These are phyloP conservation scores for Cunninghamia lanceolata DNA, from an alignment of 75 land plant genomes.

Conservation along the genomic window DNA sequence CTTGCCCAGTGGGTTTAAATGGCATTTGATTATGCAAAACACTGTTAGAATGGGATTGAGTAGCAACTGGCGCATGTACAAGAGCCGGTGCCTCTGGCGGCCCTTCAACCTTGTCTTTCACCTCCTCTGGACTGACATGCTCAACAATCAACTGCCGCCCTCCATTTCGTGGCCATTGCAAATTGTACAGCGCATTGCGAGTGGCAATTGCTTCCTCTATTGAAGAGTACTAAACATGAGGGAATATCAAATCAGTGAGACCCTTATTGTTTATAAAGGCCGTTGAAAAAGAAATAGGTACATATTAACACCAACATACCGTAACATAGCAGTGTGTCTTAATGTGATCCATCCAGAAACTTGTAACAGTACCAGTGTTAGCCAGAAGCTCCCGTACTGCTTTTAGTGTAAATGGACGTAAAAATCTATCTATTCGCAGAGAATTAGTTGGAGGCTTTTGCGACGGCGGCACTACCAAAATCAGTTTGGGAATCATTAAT, in stretches of 20 bases:
- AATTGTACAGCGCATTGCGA: constrained; percentile 87
- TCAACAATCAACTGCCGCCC: constrained; percentile 80
- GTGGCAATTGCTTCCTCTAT: constrained; percentile 87
- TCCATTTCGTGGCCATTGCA: constrained; percentile 92
- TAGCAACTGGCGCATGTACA: constrained; percentile 13
- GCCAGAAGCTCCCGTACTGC: constrained; percentile 89
- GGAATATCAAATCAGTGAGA: background rate
- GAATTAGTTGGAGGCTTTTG: constrained; percentile 64
- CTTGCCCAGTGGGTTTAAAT: constrained; percentile 30
- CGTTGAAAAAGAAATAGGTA: background rate
- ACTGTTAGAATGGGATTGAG: constrained; percentile 20
- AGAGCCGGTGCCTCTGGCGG: constrained; percentile 40
- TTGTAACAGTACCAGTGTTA: constrained; percentile 66
- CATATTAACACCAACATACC: constrained; percentile 43
- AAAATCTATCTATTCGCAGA: constrained; percentile 83
- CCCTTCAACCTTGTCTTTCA: constrained; percentile 60
- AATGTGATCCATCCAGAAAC: constrained; percentile 99
- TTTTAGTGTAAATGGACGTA: constrained; percentile 96
- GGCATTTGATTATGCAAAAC: constrained; percentile 14
- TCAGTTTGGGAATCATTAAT: too few species aligned
- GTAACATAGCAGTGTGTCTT: constrained; percentile 98
- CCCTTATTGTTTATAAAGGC: background rate
- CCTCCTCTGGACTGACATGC: constrained; percentile 89
- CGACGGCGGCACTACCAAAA: constrained; percentile 84
- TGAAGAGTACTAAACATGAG: constrained; percentile 73